Percentiles rank a stretch among this genome's conserved stretches.
These are phyloP conservation scores for Lanzia echinophila DNA, from an alignment of 2,329 filamentous ascomycete genomes.

Conservation along the genomic window DNA sequence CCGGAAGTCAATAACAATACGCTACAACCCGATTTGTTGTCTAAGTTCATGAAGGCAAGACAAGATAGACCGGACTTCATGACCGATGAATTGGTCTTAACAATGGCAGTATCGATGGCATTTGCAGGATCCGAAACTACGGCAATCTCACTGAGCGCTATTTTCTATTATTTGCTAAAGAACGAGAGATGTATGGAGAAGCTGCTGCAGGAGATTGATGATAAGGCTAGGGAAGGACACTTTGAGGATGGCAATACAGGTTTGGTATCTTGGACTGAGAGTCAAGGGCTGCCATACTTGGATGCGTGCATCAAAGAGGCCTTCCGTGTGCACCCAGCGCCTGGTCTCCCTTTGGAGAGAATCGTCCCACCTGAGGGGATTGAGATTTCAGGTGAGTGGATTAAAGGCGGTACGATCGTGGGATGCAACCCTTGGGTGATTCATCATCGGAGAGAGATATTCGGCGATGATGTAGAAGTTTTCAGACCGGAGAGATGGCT, in stretches of 20 bases:
- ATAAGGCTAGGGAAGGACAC: slow-evolving; percentile 44
- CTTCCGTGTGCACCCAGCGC: slow-evolving; percentile 68
- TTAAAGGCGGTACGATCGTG: slow-evolving; percentile 66
- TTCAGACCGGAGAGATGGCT: slow-evolving; percentile 66
- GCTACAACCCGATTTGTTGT: slow-evolving; percentile 54
- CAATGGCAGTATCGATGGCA: slow-evolving; percentile 65
- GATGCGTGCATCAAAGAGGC: slow-evolving; percentile 74
- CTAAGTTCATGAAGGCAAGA: slow-evolving; percentile 65
- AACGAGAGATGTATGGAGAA: slow-evolving; percentile 48
- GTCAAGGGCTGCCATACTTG: slow-evolving; percentile 65
- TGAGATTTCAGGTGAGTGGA: slow-evolving; percentile 53
- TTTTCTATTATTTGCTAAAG: slow-evolving; percentile 70
- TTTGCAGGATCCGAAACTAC: slow-evolving; percentile 76
- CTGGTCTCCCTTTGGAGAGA: slow-evolving; percentile 66
- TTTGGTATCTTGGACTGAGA: slow-evolving; percentile 62
- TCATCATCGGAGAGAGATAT: slow-evolving; percentile 60
- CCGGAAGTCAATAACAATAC: slow-evolving; percentile 12
- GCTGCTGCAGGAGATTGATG: slow-evolving; percentile 57
- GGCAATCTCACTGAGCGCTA: slow-evolving; percentile 62
- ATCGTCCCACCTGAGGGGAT: slow-evolving; percentile 60
- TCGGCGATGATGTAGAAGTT: slow-evolving; percentile 57
- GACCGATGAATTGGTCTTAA: slow-evolving; percentile 61
- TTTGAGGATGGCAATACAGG: slow-evolving; percentile 48
- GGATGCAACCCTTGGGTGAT: slow-evolving; percentile 72
- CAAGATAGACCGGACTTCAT: slow-evolving; percentile 65